phyloP scores from a whole-genome alignment of 768 basidiomycete species.

The Sporobolomyces pararoseus region DNA sequence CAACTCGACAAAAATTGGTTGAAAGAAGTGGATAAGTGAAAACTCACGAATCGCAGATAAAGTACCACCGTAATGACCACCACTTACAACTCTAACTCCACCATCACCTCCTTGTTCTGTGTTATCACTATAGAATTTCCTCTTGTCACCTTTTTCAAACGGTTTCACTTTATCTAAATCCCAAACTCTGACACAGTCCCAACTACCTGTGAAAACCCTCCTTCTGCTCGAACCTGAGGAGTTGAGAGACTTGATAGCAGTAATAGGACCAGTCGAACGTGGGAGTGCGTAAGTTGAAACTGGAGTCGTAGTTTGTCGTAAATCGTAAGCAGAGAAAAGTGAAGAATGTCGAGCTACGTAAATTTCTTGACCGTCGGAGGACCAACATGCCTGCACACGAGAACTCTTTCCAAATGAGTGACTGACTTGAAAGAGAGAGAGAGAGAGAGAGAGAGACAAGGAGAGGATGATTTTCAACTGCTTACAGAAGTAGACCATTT shows the following conservation, averaged over 20 bases:
- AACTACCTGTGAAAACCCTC: constrained; percentile 75
- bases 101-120: constrained; percentile 57
- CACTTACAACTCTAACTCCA: constrained; percentile 88
- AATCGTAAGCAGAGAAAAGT: constrained; percentile 89
- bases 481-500: constrained; percentile 86
- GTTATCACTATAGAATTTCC: constrained; percentile 53
- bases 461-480: constrained; percentile 47
- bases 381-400: constrained; percentile 79
- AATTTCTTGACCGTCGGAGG: constrained; percentile 76
- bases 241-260: constrained; percentile 85
- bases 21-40: no score
- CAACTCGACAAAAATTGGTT: neutral
- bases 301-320: constrained; percentile 56
- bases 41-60: constrained; percentile 86
- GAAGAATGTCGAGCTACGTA: constrained; percentile 88
- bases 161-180: constrained; percentile 53
- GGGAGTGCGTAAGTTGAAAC: constrained; percentile 32
- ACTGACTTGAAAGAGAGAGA: neutral
- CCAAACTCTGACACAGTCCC: constrained; percentile 91
- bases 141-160: constrained; percentile 57
- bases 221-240: constrained; percentile 73
- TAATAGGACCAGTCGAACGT: constrained; percentile 78
- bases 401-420: neutral
- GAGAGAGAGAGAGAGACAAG: neutral
- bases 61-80: constrained; percentile 91